A percentile compares a stretch with the other conserved stretches of the same genome.
phyloP scores from a whole-genome alignment of 1,284 basidiomycete genomes.

The Cutaneotrichosporon arboriforme region DNA sequence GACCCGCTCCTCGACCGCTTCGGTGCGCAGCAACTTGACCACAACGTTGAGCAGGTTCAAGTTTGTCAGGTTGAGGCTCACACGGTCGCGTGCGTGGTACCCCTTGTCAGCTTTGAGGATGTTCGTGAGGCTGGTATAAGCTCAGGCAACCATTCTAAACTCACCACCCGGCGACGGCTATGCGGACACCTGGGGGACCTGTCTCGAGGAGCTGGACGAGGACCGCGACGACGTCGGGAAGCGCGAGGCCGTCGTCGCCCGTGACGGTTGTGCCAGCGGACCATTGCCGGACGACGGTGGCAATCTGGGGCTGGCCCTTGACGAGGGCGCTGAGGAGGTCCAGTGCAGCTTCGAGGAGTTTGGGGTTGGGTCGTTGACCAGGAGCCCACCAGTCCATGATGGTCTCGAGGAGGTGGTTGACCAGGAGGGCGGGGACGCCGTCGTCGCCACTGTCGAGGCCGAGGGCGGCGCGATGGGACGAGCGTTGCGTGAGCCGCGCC shows the following conservation, averaged over 20 bases:
- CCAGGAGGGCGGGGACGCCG: slow-evolving; percentile 20
- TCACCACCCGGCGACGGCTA: slow-evolving; percentile 42
- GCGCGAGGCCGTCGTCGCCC: slow-evolving; percentile 4
- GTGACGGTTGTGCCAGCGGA: slow-evolving; percentile 4
- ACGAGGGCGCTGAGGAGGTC: slow-evolving; percentile 64
- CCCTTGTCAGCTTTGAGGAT: slow-evolving; percentile 36
- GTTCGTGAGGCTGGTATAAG: slow-evolving; percentile 33
- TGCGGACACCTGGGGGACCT: slow-evolving; percentile 33
- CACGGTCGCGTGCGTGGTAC: slow-evolving; percentile 14
- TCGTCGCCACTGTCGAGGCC: background rate
- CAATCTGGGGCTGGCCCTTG: slow-evolving; percentile 56
- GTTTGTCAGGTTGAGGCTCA: slow-evolving; percentile 13
- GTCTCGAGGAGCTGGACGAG: slow-evolving; percentile 31
- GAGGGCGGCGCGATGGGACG: slow-evolving; percentile 57
- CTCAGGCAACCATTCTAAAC: slow-evolving; percentile 1
- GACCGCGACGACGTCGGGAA: slow-evolving; percentile 16
- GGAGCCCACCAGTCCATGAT: slow-evolving; percentile 21
- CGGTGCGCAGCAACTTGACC: slow-evolving; percentile 29
- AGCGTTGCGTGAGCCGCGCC: slow-evolving; percentile 58
- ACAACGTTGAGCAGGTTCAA: slow-evolving; percentile 27
- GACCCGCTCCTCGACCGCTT: slow-evolving; percentile 34
- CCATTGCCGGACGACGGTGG: slow-evolving; percentile 23
- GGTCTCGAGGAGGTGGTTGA: slow-evolving; percentile 28
- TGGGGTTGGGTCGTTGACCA: slow-evolving; percentile 37
- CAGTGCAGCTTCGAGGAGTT: slow-evolving; percentile 67